Percentiles rank a stretch among this genome's conserved stretches.
These are phyloP conservation scores for Moesziomyces sp. DNA, from an alignment of 1,284 basidiomycete genomes.

Conservation along the genomic window DNA sequence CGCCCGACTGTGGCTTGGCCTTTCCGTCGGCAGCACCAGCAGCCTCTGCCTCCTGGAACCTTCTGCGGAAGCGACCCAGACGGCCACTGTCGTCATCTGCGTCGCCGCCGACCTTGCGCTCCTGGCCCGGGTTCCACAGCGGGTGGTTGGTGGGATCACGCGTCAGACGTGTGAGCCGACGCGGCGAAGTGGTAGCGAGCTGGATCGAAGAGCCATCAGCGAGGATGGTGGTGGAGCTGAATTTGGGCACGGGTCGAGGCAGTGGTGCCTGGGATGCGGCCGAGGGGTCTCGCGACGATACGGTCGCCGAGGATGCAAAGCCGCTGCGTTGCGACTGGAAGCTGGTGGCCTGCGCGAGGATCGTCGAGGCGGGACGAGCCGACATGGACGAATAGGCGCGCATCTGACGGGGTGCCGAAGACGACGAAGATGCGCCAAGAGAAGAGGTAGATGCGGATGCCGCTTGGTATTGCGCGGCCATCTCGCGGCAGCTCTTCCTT, in stretches of 20 bases:
- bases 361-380: constrained; percentile 12
- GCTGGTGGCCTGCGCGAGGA: constrained; percentile 17
- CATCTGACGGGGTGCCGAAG: constrained; percentile 24
- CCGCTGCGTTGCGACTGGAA: constrained; percentile 25
- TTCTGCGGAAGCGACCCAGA: constrained; percentile 61
- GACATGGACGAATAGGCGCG: constrained; percentile 36
- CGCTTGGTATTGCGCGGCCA: constrained; percentile 41
- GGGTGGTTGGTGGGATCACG: constrained; percentile 66
- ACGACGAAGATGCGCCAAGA: constrained; percentile 37
- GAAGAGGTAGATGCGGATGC: constrained; percentile 19
- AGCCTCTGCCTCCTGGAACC: constrained; percentile 55
- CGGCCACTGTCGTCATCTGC: constrained; percentile 63
- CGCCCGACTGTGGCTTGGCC: constrained; percentile 11
- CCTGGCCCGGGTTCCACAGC: constrained; percentile 63
- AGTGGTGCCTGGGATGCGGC: constrained; percentile 26
- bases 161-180: constrained; percentile 53
- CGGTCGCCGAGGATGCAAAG: constrained; percentile 25
- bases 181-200: constrained; percentile 63
- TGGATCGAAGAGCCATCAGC: constrained; percentile 66
- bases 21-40: constrained; percentile 12
- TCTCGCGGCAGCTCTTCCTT: constrained; percentile 45
- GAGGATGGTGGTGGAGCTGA: constrained; percentile 58
- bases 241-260: constrained; percentile 62
- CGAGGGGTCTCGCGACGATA: constrained; percentile 31
- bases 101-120: constrained; percentile 52